phyloP scores from a whole-genome alignment of 2,329 filamentous ascomycete genomes.

The Beauveria caledonica region DNA sequence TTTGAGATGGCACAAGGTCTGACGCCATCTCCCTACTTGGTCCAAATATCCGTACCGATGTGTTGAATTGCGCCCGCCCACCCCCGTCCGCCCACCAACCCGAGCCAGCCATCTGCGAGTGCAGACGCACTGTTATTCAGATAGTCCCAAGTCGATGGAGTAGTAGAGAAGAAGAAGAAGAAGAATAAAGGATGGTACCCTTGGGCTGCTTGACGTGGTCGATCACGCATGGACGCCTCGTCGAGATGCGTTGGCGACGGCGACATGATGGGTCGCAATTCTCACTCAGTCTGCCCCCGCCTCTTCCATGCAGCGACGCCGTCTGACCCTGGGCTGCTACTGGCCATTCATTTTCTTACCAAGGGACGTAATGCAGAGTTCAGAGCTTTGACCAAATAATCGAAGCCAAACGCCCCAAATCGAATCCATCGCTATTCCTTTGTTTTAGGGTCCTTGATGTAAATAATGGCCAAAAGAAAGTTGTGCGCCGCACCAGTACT shows the following conservation, averaged over 20 bases:
- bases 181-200: neutral
- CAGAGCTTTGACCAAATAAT: too few relatives aligned
- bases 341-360: neutral
- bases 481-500: too few relatives aligned
- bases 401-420: neutral
- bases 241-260: constrained; percentile 1
- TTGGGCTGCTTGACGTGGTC: neutral
- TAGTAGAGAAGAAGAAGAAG: neutral
- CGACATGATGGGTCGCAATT: neutral
- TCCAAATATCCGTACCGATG: too few relatives aligned
- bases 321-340: neutral
- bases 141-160: too few relatives aligned
- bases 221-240: neutral
- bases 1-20: too few relatives aligned
- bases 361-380: neutral
- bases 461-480: too few relatives aligned
- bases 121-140: neutral
- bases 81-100: too few relatives aligned
- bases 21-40: too few relatives aligned
- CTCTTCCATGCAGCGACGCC: neutral
- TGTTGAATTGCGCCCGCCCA: too few relatives aligned
- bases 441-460: too few relatives aligned
- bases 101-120: too few relatives aligned
- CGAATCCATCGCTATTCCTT: neutral
- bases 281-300: neutral